Evolutionary conservation across 495 filamentous ascomycete genomes (phyloP).

Genomic region (Extremus antarcticus): DNA sequence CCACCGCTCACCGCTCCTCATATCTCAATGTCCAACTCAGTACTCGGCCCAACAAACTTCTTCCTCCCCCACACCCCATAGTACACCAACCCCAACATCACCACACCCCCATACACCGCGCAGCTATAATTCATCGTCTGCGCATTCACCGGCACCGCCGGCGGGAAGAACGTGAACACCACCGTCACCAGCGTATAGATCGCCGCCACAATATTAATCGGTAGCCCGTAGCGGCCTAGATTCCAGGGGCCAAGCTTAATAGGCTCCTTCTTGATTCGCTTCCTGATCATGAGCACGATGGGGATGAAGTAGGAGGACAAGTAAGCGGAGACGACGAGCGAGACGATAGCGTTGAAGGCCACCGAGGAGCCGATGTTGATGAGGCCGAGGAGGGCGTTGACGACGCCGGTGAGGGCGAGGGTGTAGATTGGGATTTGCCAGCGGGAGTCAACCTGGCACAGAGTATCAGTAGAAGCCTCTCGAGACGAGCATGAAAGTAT

Average conservation of each 20-base stretch:
- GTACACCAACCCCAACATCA: background rate
- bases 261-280: conserved; percentile 21
- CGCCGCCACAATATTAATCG: background rate
- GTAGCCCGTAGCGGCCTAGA: background rate
- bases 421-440: conserved; percentile 35
- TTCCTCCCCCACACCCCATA: background rate
- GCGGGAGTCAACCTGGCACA: background rate
- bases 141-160: background rate
- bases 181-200: background rate
- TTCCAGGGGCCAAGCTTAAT: background rate
- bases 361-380: conserved; percentile 40
- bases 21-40: background rate
- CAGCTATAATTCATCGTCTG: background rate
- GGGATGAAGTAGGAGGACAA: conserved; percentile 43
- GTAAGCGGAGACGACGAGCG: conserved; percentile 37
- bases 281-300: conserved; percentile 31
- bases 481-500: too few relatives aligned
- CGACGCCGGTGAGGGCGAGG: conserved; percentile 31
- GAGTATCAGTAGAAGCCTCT: too few relatives aligned
- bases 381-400: conserved; percentile 34
- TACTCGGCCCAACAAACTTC: background rate
- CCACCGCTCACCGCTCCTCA: background rate
- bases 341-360: conserved; percentile 42
- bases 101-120: background rate
- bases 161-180: background rate